Evolutionary conservation across 257 asterid species (phyloP).

Genomic region (Ilex aquifolium): DNA sequence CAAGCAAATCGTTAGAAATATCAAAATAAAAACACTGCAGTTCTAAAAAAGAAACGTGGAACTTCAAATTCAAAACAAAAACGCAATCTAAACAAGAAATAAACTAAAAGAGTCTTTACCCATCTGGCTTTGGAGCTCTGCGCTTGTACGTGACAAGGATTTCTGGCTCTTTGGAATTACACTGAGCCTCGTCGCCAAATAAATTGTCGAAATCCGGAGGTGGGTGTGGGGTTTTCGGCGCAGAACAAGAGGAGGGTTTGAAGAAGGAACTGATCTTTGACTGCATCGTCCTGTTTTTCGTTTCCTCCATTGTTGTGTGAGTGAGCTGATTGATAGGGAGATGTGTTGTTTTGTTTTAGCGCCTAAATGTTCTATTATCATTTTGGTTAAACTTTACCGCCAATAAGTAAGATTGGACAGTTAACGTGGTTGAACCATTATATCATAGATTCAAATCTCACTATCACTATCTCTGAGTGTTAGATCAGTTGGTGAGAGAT

Average conservation of each 20-base stretch:
- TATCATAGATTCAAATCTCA: too few relatives aligned
- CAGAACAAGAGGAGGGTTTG: slow-evolving; percentile 27
- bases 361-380: neutral
- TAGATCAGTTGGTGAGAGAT: too few relatives aligned
- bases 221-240: slow-evolving; percentile 18
- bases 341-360: neutral
- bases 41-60: too few relatives aligned
- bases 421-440: too few relatives aligned
- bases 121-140: slow-evolving; percentile 1
- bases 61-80: too few relatives aligned
- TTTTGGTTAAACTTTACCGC: neutral
- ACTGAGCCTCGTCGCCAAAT: slow-evolving; percentile 8
- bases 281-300: slow-evolving; percentile 34
- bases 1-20: too few relatives aligned
- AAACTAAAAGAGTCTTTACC: slow-evolving; percentile 17
- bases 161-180: slow-evolving; percentile 21
- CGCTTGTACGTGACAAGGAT: slow-evolving; percentile 38
- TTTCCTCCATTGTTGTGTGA: neutral
- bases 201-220: slow-evolving; percentile 14
- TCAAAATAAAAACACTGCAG: too few relatives aligned
- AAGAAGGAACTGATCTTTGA: slow-evolving; percentile 56
- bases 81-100: neutral
- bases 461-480: too few relatives aligned
- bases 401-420: too few relatives aligned
- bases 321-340: neutral